These are phyloP conservation scores for Podospora pseudoanserina DNA, from an alignment of 495 filamentous ascomycete genomes.

Conservation along the genomic window DNA sequence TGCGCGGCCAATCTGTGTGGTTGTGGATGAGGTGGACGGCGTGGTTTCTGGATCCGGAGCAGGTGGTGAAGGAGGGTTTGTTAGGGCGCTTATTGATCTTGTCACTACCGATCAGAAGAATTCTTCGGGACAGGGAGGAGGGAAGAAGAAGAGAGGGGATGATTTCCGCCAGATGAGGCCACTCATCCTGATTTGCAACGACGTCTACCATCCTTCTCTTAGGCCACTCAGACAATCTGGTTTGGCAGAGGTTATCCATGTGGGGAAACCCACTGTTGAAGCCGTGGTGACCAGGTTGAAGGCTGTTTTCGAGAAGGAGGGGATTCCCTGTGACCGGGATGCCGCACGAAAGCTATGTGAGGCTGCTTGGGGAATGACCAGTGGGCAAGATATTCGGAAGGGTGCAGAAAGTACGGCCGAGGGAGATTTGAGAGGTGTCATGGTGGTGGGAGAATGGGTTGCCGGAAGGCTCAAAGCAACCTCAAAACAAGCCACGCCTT, in stretches of 20 bases:
- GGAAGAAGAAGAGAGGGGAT: conserved; percentile 63
- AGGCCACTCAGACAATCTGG: conserved; percentile 75
- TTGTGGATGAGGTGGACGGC: conserved; percentile 96
- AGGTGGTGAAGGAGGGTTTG: conserved; percentile 75
- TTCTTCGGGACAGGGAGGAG: conserved; percentile 40
- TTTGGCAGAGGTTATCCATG: conserved; percentile 85
- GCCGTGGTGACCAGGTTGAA: conserved; percentile 81
- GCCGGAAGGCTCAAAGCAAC: conserved; percentile 70
- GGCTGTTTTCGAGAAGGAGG: conserved; percentile 78
- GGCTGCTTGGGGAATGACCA: conserved; percentile 81
- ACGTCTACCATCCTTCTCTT: conserved; percentile 90
- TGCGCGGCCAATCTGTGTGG: conserved; percentile 84
- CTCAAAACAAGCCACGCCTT: conserved; percentile 26
- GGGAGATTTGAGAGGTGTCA: conserved; percentile 85
- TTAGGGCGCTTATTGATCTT: conserved; percentile 90
- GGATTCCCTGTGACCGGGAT: conserved; percentile 78
- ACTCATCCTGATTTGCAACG: conserved; percentile 92
- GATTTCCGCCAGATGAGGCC: conserved; percentile 82
- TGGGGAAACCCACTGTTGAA: conserved; percentile 81
- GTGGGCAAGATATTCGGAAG: conserved; percentile 51
- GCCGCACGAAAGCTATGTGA: conserved; percentile 88
- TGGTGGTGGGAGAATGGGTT: conserved; percentile 95
- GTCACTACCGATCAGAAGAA: conserved; percentile 84
- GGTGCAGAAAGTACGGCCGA: conserved; percentile 65
- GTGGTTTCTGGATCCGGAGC: conserved; percentile 74